A percentile compares a stretch with the other conserved stretches of the same genome.
Evolutionary conservation across 768 basidiomycete genomes (phyloP).

Genomic region (Suillus sp.): DNA sequence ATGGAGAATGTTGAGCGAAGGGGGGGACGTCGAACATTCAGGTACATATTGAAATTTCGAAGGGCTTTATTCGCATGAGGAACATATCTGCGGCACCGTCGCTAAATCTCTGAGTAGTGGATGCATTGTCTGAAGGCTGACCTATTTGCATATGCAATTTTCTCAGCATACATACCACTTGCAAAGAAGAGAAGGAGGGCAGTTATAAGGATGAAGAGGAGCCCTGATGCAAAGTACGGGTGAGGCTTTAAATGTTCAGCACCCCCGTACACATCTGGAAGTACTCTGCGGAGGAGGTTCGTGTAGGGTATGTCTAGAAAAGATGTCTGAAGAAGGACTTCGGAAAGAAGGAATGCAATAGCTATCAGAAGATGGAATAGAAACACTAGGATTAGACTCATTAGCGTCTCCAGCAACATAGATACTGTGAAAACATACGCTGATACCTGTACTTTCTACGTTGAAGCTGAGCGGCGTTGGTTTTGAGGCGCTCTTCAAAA

Average conservation of each 20-base stretch:
- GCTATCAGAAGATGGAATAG: slow-evolving; percentile 66
- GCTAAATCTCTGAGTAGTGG: slow-evolving; percentile 17
- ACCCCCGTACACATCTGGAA: slow-evolving; percentile 54
- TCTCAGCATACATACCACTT: slow-evolving; percentile 94
- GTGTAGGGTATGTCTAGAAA: slow-evolving; percentile 67
- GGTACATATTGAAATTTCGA: slow-evolving; percentile 93
- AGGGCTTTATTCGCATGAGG: slow-evolving; percentile 93
- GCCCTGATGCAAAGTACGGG: slow-evolving; percentile 75
- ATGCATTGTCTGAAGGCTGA: slow-evolving; percentile 35
- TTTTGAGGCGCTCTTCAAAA: slow-evolving; percentile 97
- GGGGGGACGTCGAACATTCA: slow-evolving; percentile 88
- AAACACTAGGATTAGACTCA: slow-evolving; percentile 57
- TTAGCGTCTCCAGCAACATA: slow-evolving; percentile 23
- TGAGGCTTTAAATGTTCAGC: slow-evolving; percentile 50
- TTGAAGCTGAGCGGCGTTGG: slow-evolving; percentile 81
- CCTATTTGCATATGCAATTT: slow-evolving; percentile 96
- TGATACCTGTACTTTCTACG: slow-evolving; percentile 82
- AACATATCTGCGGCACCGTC: slow-evolving; percentile 69
- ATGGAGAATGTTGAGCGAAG: slow-evolving; percentile 58
- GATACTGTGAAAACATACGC: slow-evolving; percentile 46
- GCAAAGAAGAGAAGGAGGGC: slow-evolving; percentile 95
- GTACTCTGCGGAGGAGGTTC: slow-evolving; percentile 45
- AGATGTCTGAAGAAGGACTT: slow-evolving; percentile 71
- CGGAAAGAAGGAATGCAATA: slow-evolving; percentile 72
- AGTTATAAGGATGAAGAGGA: slow-evolving; percentile 86